Conservation (phyloP, 202 grass and related monocot genomes). For the Cymbopogon flexuosus region DNA sequence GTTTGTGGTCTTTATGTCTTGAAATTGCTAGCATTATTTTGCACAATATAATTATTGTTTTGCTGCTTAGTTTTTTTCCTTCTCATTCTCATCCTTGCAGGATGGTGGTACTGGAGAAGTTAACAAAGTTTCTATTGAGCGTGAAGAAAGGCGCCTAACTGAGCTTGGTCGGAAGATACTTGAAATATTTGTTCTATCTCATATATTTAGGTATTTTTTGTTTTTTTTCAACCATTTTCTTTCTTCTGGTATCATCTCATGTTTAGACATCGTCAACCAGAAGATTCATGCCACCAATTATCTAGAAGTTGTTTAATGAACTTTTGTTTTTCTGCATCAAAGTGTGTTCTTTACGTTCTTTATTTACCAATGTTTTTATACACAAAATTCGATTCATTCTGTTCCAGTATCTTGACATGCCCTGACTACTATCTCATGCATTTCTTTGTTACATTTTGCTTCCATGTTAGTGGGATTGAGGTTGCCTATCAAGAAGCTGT, state of each 20-base stretch:
- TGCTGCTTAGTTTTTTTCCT: slow-evolving; percentile 21
- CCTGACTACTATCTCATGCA: slow-evolving; percentile 7
- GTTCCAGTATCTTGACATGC: neutral
- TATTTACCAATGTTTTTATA: neutral
- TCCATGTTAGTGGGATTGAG: slow-evolving; percentile 68
- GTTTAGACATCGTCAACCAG: neutral
- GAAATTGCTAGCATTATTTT: slow-evolving; percentile 35
- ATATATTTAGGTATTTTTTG: slow-evolving; percentile 73
- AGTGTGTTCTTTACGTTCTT: slow-evolving; percentile 1
- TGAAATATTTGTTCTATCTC: slow-evolving; percentile 70
- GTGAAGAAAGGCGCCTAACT: slow-evolving; percentile 69
- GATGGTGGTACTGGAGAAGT: slow-evolving; percentile 68
- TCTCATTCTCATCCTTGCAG: slow-evolving; percentile 47
- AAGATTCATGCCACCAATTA: neutral
- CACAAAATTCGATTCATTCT: slow-evolving; percentile 2
- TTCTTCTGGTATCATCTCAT: neutral
- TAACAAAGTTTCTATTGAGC: slow-evolving; percentile 73
- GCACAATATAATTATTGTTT: neutral
- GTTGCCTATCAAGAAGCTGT: slow-evolving; percentile 94
- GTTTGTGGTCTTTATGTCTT: slow-evolving; percentile 16
- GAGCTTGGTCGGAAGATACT: slow-evolving; percentile 71
- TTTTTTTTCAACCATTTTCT: slow-evolving; percentile 5
- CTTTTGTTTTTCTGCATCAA: neutral
- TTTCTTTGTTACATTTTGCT: slow-evolving; percentile 33
- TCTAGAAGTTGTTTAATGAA: slow-evolving; percentile 4